Conservation (phyloP, 2,329 filamentous ascomycete species). For the Xylaria sp. region DNA sequence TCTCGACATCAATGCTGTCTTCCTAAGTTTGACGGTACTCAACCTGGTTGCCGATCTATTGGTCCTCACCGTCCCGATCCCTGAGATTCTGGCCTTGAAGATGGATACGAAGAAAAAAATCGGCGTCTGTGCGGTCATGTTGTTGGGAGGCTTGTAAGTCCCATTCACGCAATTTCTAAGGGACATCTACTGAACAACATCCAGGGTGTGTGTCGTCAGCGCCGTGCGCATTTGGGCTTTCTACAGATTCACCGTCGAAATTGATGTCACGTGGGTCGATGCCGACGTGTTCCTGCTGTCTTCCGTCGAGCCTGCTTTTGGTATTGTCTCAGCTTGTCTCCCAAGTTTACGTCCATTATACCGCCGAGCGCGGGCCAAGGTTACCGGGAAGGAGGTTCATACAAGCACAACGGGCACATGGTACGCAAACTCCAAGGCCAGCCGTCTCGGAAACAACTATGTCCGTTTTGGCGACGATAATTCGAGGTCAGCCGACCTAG, state of each 20-base stretch:
- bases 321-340: slow-evolving; percentile 53
- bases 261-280: slow-evolving; percentile 48
- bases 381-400: slow-evolving; percentile 30
- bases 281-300: slow-evolving; percentile 50
- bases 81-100: slow-evolving; percentile 47
- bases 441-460: slow-evolving; percentile 40
- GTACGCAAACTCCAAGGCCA: slow-evolving; percentile 37
- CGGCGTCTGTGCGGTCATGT: slow-evolving; percentile 47
- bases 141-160: slow-evolving; percentile 49
- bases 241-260: slow-evolving; percentile 39
- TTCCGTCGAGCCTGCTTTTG: slow-evolving; percentile 50
- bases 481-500: slow-evolving; percentile 34
- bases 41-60: slow-evolving; percentile 49
- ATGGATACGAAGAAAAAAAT: slow-evolving; percentile 47
- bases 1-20: slow-evolving; percentile 44
- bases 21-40: slow-evolving; percentile 45
- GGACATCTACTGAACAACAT: background rate
- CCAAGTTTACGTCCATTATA: slow-evolving; percentile 50
- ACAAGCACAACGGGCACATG: slow-evolving; percentile 30
- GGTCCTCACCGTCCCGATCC: slow-evolving; percentile 49
- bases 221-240: slow-evolving; percentile 48
- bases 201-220: slow-evolving; percentile 48
- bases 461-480: slow-evolving; percentile 39
- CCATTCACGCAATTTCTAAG: no score
- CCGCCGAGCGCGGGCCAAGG: slow-evolving; percentile 42